Conservation (phyloP, 345 rosid species). For the Gossypium mustelinum region DNA sequence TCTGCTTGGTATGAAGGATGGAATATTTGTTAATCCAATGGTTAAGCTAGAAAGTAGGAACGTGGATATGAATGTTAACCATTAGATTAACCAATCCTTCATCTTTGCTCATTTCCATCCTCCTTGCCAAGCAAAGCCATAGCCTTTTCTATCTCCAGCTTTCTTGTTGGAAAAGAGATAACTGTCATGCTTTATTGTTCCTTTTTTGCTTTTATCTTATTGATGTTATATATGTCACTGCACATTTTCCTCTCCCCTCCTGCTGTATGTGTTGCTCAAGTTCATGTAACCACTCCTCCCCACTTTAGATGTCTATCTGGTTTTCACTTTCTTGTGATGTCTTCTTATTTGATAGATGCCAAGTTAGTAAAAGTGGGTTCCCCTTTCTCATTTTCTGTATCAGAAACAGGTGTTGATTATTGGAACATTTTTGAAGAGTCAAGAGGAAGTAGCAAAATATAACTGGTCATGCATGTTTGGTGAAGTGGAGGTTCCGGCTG, state of each 20-base stretch:
- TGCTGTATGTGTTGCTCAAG: not conserved
- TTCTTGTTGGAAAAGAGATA: not conserved
- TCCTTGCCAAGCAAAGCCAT: too few species aligned
- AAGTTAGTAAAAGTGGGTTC: not conserved
- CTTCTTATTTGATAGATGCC: not conserved
- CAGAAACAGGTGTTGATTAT: constrained; percentile 54
- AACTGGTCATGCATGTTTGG: constrained; percentile 98
- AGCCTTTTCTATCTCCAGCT: not conserved
- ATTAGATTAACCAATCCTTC: too few species aligned
- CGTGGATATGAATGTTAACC: too few species aligned
- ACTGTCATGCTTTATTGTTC: not conserved
- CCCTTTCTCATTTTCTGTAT: constrained; percentile 4
- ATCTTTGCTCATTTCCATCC: too few species aligned
- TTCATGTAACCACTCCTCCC: not conserved
- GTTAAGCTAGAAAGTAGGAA: too few species aligned
- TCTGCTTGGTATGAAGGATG: too few species aligned
- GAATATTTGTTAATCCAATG: too few species aligned
- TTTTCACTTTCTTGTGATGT: not conserved
- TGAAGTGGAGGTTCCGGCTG: constrained; percentile 89
- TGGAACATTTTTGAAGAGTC: constrained; percentile 65
- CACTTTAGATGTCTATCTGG: not conserved
- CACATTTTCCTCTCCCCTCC: too few species aligned
- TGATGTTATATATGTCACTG: not conserved
- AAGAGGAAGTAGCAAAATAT: constrained; percentile 48
- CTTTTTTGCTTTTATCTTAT: not conserved